These are phyloP conservation scores for Penstemon barbatus DNA, from an alignment of 257 asterid genomes.

Conservation along the genomic window DNA sequence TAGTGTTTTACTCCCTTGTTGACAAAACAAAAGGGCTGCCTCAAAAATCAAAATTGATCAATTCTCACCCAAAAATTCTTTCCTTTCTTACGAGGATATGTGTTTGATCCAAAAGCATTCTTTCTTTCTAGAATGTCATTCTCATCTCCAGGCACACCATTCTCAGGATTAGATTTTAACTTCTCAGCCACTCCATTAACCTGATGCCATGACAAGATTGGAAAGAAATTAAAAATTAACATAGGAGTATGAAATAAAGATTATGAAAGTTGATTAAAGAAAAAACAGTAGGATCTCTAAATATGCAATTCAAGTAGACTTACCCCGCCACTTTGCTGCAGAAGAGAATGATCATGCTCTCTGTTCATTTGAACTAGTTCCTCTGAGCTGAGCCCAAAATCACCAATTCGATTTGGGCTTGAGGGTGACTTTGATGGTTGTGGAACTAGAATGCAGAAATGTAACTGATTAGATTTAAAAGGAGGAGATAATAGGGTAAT, in stretches of 20 bases:
- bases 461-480: slow-evolving; percentile 8
- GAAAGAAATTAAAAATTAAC: slow-evolving; percentile 5
- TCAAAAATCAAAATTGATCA: slow-evolving; percentile 3
- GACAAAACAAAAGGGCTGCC: slow-evolving; percentile 9
- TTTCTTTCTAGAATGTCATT: slow-evolving; percentile 56
- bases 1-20: background rate
- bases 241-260: background rate
- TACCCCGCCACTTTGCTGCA: slow-evolving; percentile 87
- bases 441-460: slow-evolving; percentile 40
- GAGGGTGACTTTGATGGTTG: slow-evolving; percentile 46
- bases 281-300: background rate
- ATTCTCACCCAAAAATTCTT: slow-evolving; percentile 76
- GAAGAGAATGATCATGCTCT: slow-evolving; percentile 53
- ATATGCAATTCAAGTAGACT: slow-evolving; percentile 36
- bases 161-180: slow-evolving; percentile 61
- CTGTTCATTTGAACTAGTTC: slow-evolving; percentile 66
- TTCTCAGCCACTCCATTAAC: slow-evolving; percentile 67
- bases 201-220: slow-evolving; percentile 39
- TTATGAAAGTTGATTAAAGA: background rate
- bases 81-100: slow-evolving; percentile 95
- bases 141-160: slow-evolving; percentile 78
- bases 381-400: slow-evolving; percentile 69
- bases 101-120: slow-evolving; percentile 83
- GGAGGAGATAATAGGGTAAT: background rate
- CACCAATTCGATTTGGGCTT: slow-evolving; percentile 48